Evolutionary conservation across 2,329 filamentous ascomycete species (phyloP).

Genomic region (Curvularia sp.): DNA sequence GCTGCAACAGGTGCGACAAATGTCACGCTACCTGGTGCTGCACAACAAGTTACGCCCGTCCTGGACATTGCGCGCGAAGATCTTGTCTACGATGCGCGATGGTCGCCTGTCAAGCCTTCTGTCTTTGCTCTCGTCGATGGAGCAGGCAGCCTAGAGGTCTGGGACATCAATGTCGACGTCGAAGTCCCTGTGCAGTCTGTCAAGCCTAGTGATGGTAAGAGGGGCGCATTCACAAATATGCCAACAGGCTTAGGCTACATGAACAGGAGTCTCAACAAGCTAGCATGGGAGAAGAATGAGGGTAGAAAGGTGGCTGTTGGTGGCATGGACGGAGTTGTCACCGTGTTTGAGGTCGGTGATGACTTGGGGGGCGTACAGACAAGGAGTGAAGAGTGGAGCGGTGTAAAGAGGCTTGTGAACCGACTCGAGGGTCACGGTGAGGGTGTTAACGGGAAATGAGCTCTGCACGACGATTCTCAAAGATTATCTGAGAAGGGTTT

Average conservation of each 20-base stretch:
- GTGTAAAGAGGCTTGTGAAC: constrained; percentile 86
- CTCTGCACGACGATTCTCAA: neutral
- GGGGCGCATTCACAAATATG: constrained; percentile 46
- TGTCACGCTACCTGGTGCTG: constrained; percentile 47
- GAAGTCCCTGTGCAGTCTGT: constrained; percentile 89
- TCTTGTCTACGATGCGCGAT: constrained; percentile 93
- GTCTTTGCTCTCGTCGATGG: constrained; percentile 96
- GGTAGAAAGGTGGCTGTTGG: constrained; percentile 88
- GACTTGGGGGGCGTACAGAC: constrained; percentile 86
- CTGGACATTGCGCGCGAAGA: constrained; percentile 94
- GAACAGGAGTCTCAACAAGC: constrained; percentile 88
- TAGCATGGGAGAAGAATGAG: constrained; percentile 91
- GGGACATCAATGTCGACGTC: constrained; percentile 91
- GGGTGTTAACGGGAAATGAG: constrained; percentile 34
- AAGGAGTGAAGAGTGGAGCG: constrained; percentile 89
- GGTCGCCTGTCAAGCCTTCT: constrained; percentile 92
- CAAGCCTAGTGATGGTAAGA: constrained; percentile 66
- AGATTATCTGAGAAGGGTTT: neutral
- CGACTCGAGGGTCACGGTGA: constrained; percentile 65
- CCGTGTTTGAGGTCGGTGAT: constrained; percentile 88
- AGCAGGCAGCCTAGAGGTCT: constrained; percentile 88
- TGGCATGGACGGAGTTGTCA: constrained; percentile 88
- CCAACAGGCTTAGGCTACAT: constrained; percentile 65
- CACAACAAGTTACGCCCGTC: constrained; percentile 71
- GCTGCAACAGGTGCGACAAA: constrained; percentile 67